Evolutionary conservation across 179 eudicot genomes (phyloP), one percentile per base, ranked within the genome.

Genomic region (Actinidia chinensis): DNA sequence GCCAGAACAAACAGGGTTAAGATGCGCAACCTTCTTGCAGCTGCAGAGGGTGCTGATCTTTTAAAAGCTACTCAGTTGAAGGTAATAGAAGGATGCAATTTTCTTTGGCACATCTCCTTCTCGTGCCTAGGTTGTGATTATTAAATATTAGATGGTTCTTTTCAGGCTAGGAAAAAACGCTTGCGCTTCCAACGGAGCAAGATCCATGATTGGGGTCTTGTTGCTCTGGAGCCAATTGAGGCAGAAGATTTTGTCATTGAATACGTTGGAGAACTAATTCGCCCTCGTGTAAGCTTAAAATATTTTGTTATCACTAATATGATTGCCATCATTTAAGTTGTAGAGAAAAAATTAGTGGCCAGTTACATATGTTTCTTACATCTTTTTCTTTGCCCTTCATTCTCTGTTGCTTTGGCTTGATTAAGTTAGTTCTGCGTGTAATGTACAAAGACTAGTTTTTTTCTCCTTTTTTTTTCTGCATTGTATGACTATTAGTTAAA

Each of bases 171-270:
- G 85, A 96, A 94, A 80, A 96, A 96, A 84, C 93, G 87, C 43
- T 79, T 96, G 36, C 90, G 99, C 77, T 96, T 96, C 79, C 99
- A 96, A 77, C 85, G 88, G 82, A 96, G 99, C 83, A 96, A 91
- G 91, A 96, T 96, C 81, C 99, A 96, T 80, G 99, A 94, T 71
- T 96, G 99, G 99, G 99, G 99, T 77, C 97, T 96, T 85, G 89
- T 94, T 87, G 99, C 97, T 8, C 87, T 86, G 60, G 99, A 96
- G 84, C 93, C 99, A 72, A 96, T 96, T 84, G 99, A 96, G 78
- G 92, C 97, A 6, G 99, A 94, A 76, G 99, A 96, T 87, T 94
- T 96, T 81, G 98, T 96, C 81, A 94, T 96, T 67, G 99, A 95
- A 88, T 96, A 96, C 85, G 97, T 96, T 84, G 99, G 99, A 81